Evolutionary conservation across 1,284 basidiomycete species (phyloP), one percentile per base, ranked within the genome.

Genomic region (Cronartium quercuum): DNA sequence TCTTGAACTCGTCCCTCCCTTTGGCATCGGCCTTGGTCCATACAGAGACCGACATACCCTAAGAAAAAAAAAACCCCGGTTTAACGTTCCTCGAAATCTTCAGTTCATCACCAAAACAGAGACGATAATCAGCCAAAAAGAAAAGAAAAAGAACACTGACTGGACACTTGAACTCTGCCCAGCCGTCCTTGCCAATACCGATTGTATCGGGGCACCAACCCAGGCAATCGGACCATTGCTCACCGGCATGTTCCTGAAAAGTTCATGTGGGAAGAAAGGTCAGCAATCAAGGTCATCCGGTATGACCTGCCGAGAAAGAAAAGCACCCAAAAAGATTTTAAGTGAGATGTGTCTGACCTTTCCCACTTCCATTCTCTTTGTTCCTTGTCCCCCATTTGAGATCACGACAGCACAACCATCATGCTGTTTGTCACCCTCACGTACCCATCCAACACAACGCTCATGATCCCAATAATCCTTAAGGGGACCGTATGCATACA

Each of bases 201-300:
- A 86, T 82, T 78, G 86, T 85, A 62, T 84, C 86, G 66, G 84
- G 79, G 74, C 82, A 81, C 86, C 86, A 87, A 9, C 86, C 86
- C 29, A 87, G 81, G 24, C 85, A 78, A 78, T 87, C 86, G 1
- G 85, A 85, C 85, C 85, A 87, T 42, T 82, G 83, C 80, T 86
- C 85, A 15, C 85, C 85, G 2, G 83, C 83, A 78, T 85, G 85
- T 55, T 85, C 13, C 51, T 55, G 12, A 55, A 21, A 29, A 29
- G 29, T 29, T 29, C 29, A 29, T 29, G 51, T n/a, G 9, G n/a
- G 7, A n/a, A 55, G 29, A 83, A 79, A 81, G 70, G 37, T 66
- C 70, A 44, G 29, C 29, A 29, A 29, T 29, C 29, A 29, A 29
- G 29, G 2, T 29, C 73, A 75, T 66, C 63, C 12, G 71, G 76